These are phyloP conservation scores for Pyrenopolyporus hunteri DNA, from an alignment of 495 filamentous ascomycete genomes.

Conservation along the genomic window DNA sequence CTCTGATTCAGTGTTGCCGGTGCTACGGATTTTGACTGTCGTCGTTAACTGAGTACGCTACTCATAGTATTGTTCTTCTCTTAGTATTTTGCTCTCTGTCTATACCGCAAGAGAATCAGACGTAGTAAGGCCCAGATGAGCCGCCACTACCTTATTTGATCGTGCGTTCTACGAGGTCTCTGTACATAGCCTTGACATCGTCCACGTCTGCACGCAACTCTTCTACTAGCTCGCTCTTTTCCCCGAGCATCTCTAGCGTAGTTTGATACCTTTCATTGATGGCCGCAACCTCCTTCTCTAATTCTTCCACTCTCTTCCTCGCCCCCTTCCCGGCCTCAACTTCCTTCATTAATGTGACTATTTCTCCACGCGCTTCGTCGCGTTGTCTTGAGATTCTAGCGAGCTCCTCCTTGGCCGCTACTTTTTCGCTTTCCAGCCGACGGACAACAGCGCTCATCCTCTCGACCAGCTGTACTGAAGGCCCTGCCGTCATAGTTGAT, in stretches of 20 bases:
- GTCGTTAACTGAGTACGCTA: neutral
- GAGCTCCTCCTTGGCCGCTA: slow-evolving; percentile 83
- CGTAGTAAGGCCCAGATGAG: slow-evolving; percentile 10
- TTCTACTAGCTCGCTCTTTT: slow-evolving; percentile 94
- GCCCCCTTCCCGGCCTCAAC: slow-evolving; percentile 70
- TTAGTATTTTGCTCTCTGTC: slow-evolving; percentile 3
- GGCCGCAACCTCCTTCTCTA: slow-evolving; percentile 71
- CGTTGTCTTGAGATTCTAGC: slow-evolving; percentile 77
- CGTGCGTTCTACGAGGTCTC: slow-evolving; percentile 86
- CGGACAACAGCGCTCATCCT: slow-evolving; percentile 94
- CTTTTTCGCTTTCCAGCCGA: slow-evolving; percentile 88
- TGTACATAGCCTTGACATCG: slow-evolving; percentile 94
- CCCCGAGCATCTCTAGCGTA: slow-evolving; percentile 90
- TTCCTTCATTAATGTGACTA: slow-evolving; percentile 86
- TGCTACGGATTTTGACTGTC: neutral
- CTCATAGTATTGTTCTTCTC: slow-evolving; percentile 4
- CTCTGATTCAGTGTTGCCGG: slow-evolving; percentile 38
- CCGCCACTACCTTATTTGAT: slow-evolving; percentile 50
- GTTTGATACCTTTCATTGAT: slow-evolving; percentile 80
- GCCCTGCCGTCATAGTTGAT: slow-evolving; percentile 86
- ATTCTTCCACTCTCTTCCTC: slow-evolving; percentile 62
- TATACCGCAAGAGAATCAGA: slow-evolving; percentile 11
- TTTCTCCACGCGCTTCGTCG: slow-evolving; percentile 89
- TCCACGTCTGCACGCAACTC: slow-evolving; percentile 86
- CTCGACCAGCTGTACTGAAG: slow-evolving; percentile 94